phyloP scores from a whole-genome alignment of 805 yeast species.

The Hanseniaspora lindneri region DNA sequence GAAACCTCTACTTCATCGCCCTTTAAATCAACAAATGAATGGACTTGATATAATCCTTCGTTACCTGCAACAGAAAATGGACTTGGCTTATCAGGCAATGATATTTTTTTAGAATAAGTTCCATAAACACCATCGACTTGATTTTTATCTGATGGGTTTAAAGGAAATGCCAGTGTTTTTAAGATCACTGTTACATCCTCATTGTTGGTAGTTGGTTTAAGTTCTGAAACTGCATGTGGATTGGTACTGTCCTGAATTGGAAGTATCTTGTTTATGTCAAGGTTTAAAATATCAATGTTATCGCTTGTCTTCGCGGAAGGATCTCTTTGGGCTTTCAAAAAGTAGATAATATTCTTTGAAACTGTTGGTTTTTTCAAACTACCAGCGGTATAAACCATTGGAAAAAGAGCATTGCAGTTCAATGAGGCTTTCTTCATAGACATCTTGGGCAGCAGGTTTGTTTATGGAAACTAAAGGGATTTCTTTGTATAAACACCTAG shows the following conservation, averaged over 20 bases:
- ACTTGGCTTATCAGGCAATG: constrained; percentile 42
- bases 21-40: constrained; percentile 1
- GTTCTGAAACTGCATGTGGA: not conserved
- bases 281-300: not conserved
- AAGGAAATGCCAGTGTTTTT: constrained; percentile 64
- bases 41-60: constrained; percentile 81
- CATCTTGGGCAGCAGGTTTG: not conserved
- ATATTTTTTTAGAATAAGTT: constrained; percentile 47
- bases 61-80: constrained; percentile 85
- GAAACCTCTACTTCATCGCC: constrained; percentile 44
- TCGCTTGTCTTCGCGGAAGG: not conserved
- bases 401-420: not conserved
- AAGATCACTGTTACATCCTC: constrained; percentile 35
- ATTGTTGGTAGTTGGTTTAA: not conserved
- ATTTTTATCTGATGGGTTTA: constrained; percentile 82
- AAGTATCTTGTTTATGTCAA: not conserved
- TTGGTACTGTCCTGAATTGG: not conserved
- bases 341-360: not conserved
- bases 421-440: not conserved
- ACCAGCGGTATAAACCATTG: not conserved
- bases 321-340: not conserved
- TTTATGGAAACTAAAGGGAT: not conserved
- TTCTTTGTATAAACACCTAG: too few relatives aligned
- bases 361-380: not conserved
- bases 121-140: constrained; percentile 83